Evolutionary conservation across 805 yeast species (phyloP), one percentile per base, ranked within the genome.

Genomic region (Candida montana): DNA sequence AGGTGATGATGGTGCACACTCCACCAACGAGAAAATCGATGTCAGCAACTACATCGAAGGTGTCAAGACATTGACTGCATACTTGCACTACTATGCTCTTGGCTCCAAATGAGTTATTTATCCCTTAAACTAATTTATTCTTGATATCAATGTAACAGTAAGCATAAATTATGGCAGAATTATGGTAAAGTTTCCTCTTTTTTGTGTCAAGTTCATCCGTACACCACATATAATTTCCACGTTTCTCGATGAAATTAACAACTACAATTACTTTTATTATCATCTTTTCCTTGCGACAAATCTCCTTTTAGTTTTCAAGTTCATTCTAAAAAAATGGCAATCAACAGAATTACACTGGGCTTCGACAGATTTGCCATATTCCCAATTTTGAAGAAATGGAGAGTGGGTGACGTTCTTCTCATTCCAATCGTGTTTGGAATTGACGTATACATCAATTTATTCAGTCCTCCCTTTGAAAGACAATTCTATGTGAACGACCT

Each of bases 1-100:
- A 68, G 99, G 99, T 53, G 97, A 93, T 63, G 99, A 93, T 60
- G 99, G 99, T 55, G 99, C 99, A 35, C 99, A 93, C 65, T 88
- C 96, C 18, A 89, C 93, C 57, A 93, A 93, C 62, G 99, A 93
- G 70, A 93, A 93, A 71, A 69, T 93, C 55, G 85, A 95, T 62
- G 71, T 89, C 40, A 69, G 83, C 50, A 93, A 93, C 73, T 93
- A 86, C 67, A 80, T 93, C 53, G 85, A 86, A 58, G 99, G 99
- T 51, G 80, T 85, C 59, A 93, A 93, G 73, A 84, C 96, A 12
- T 76, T 91, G 66, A 82, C 91, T 51, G 96, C 97, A 16, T 93
- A 89, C 67, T 73, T 93, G 61, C 97, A 93, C 67, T 90, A 83
- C 69, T 83, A 83, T 52, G 85, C 79, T 40, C 32, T 29, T 16